These are phyloP conservation scores for Globisporangium spiculum DNA, from an alignment of 352 stramenopile species.

Conservation along the genomic window DNA sequence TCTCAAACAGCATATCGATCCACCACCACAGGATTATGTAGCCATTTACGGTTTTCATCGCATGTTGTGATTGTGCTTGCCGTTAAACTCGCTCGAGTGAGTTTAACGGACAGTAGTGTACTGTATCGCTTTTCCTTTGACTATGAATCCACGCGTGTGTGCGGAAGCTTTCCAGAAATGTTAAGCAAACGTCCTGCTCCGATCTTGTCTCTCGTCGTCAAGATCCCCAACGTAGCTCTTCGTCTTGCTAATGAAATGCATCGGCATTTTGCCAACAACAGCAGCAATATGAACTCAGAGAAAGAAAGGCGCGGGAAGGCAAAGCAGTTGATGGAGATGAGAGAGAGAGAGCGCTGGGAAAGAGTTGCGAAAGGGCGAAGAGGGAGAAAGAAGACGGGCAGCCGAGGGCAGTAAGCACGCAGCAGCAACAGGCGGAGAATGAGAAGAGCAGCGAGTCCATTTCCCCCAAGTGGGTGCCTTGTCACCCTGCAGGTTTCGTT, in stretches of 20 bases:
- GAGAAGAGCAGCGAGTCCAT: background rate
- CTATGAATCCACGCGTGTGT: background rate
- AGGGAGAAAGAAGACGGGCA: background rate
- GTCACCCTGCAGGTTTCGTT: background rate
- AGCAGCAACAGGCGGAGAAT: background rate
- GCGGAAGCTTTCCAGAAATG: background rate
- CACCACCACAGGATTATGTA: constrained; percentile 13
- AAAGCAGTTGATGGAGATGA: background rate
- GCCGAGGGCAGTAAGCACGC: background rate
- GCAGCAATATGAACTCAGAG: background rate
- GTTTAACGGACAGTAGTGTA: too few species aligned
- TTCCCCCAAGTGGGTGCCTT: background rate
- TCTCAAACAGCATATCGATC: background rate
- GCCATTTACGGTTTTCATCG: constrained; percentile 3
- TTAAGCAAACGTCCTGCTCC: background rate
- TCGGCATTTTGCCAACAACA: background rate
- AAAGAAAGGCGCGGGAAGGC: background rate
- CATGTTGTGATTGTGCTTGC: background rate
- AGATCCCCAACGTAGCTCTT: background rate
- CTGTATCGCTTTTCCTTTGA: background rate
- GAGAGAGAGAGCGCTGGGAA: background rate
- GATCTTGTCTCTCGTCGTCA: background rate
- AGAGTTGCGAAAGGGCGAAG: background rate
- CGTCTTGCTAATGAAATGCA: background rate
- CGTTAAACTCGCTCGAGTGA: background rate